phyloP scores from a whole-genome alignment of 2,329 filamentous ascomycete species.

The Eurotiales sp. region DNA sequence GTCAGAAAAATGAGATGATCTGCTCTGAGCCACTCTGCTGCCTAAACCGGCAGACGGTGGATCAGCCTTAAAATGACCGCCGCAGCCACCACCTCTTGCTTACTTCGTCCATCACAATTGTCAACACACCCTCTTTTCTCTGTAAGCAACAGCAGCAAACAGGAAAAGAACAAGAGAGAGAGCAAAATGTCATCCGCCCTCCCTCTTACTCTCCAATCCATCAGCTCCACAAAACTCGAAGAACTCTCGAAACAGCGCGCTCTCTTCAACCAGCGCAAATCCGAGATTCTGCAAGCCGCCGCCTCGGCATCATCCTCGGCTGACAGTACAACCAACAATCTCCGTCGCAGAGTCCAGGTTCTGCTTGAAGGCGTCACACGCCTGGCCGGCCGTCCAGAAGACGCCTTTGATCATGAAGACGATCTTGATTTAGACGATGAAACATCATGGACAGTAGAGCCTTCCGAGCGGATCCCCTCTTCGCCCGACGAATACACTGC shows the following conservation, averaged over 20 bases:
- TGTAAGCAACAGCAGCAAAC: no score
- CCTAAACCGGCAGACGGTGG: no score
- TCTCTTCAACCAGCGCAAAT: constrained; percentile 48
- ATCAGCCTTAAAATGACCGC: no score
- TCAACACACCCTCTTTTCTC: no score
- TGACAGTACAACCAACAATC: neutral
- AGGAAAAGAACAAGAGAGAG: neutral
- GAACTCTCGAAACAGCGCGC: constrained; percentile 53
- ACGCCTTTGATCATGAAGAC: constrained; percentile 31
- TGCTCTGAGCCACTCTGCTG: no score
- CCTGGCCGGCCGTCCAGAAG: constrained; percentile 34
- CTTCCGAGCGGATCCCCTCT: constrained; percentile 24
- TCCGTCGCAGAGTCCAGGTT: constrained; percentile 29
- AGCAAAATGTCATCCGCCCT: constrained; percentile 37
- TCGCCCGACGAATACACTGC: neutral
- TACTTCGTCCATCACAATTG: no score
- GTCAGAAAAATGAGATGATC: no score
- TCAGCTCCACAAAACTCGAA: constrained; percentile 55
- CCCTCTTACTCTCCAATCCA: constrained; percentile 52
- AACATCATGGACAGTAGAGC: constrained; percentile 23
- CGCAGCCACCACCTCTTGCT: no score
- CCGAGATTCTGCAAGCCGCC: constrained; percentile 36
- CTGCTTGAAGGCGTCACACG: constrained; percentile 37
- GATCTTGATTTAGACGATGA: constrained; percentile 19
- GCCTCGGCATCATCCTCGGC: constrained; percentile 20